phyloP scores from a whole-genome alignment of 805 yeast species.

The Saturnispora hagleri region DNA sequence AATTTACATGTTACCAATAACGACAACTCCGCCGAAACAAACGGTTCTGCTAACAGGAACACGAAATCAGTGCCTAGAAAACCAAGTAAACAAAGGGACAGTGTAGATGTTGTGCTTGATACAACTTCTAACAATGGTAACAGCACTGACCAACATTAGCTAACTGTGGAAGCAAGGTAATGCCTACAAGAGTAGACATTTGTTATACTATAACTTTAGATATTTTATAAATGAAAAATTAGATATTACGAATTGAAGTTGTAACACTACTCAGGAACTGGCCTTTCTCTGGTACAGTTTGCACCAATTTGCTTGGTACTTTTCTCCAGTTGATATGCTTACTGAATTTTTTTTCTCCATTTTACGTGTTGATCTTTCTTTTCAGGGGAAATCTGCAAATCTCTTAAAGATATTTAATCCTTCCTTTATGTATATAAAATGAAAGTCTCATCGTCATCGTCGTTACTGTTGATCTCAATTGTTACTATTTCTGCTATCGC shows the following conservation, averaged over 20 bases:
- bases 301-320: neutral
- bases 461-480: neutral
- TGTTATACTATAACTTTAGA: neutral
- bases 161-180: neutral
- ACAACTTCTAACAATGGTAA: neutral
- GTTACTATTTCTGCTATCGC: constrained; percentile 34
- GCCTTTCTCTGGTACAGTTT: neutral
- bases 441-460: neutral
- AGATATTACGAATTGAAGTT: neutral
- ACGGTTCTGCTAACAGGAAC: neutral
- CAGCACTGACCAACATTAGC: neutral
- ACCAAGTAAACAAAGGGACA: constrained; percentile 4
- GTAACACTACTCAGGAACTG: too few species aligned
- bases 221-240: too few species aligned
- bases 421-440: neutral
- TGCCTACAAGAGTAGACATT: neutral
- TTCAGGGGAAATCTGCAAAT: neutral
- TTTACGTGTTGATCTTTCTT: neutral
- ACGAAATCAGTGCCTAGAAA: neutral
- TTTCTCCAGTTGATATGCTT: neutral
- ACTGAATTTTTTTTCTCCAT: neutral
- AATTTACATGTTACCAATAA: constrained; percentile 2
- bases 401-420: neutral
- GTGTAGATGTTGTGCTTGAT: constrained; percentile 6
- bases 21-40: neutral